Evolutionary conservation across 495 filamentous ascomycete species (phyloP), one percentile per base, ranked within the genome.

Genomic region (Ramalina peruviana): DNA sequence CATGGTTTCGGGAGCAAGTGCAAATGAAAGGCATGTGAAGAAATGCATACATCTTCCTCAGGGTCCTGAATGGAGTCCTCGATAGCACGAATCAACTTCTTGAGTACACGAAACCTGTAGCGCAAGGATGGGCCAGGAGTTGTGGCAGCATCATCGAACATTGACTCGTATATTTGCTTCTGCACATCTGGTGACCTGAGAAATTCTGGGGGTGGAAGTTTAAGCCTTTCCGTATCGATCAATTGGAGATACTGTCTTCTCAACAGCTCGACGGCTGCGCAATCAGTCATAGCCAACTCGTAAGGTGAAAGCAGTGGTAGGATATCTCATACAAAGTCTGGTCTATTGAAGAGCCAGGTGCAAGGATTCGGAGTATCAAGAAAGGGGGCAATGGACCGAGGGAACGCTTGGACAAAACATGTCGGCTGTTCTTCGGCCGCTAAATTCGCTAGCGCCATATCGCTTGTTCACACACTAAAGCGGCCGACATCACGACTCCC

Each of bases 11-110:
- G 12, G 30, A 13, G 19, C 19, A 20, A 33, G 0, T 10, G 30
- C 9, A 33, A 33, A 10, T 11, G 30, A 33, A 13, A 33, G 9
- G 9, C 30, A 12, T 11, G 30, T 23, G 17, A 47, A 50, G 43
- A 46, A 50, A 40, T 17, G 56, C 84, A 68, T 81, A 94, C 88
- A 82, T 94, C 81, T 66, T 82, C 72, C 47, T 92, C 86, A 53
- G 85, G 87, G 63, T 93, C 76, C 33, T 70, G 65, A 21, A 92
- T 81, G 20, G 77, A 68, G 10, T 68, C 63, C 63, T 93, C 85
- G 33, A 93, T 77, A 25, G 65, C 74, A 5, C 69, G 56, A 2
- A 83, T 61, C 39, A 94, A 67, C 49, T 72, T 64, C 63, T 92
- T 94, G 48, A 94, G 60, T 1, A 88, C 72, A 39, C 79, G 73